Base-by-base conservation (phyloP, 106 monocot species). In the Narthecium ossifragum region DNA sequence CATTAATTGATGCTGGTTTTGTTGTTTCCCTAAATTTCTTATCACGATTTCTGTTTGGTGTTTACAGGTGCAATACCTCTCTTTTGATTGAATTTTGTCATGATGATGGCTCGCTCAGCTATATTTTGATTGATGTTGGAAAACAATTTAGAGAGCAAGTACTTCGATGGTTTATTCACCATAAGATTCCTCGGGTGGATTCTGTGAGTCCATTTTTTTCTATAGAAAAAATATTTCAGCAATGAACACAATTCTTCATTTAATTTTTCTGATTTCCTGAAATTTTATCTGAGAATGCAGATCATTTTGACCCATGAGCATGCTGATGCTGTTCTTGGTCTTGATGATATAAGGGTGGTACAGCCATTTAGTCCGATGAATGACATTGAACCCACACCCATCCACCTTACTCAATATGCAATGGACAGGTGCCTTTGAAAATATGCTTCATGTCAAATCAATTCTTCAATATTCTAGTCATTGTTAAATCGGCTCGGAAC, bases 121-220 rank as follows among this genome's bases (percentile, higher is more conserved):
- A 96, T 57, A 84, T 96, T 39, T 27, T 86, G 45, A 84, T 96
- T n/a, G 94, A 90, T 71, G 94, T 86, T 57, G 94, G 94, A 59
- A 96, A 96, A 72, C 83, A 73, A 12, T 96, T 96, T 50, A 80
- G 94, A 67, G 94, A 96, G 55, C 89, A 90, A 84, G 94, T 90
- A 53, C 73, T 96, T 3, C 79, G 94, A 20, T 96, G 94, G 94
- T 90, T 96, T 69, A 83, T 80, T 55, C 56, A 57, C 70, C 86
- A 96, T 53, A 86, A 90, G 51, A 90, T 96, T 53, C 90, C 94
- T n/a, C 55, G 67, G 32, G 73, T 96, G 12, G 90, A 96, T 74
- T 90, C 94, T 22, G 94, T 96, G 54, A 70, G 93, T 92, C 2
- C 3, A 14, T 40, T 43, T 53, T 5, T 14, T 0, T 50, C 25